Percentiles rank a stretch among this genome's conserved stretches.
Conservation (phyloP, 805 yeast genomes). For the Hanseniaspora occidentalis region DNA sequence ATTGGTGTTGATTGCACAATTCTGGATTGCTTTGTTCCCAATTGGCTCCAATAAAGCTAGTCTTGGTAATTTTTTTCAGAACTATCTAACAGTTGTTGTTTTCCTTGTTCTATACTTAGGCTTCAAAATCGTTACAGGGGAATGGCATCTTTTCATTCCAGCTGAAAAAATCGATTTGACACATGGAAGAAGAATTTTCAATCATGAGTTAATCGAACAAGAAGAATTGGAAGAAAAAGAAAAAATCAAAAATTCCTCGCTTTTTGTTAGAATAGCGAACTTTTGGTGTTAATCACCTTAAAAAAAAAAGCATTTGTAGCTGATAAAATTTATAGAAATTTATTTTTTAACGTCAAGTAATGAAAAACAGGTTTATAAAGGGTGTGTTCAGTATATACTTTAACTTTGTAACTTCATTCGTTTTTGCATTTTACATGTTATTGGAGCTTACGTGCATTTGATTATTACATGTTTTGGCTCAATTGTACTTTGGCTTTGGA, state of each 20-base stretch:
- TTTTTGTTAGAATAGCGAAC: conserved; percentile 11
- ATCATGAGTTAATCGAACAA: conserved; percentile 22
- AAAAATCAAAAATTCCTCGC: conserved; percentile 11
- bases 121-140: conserved; percentile 35
- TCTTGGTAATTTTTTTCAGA: conserved; percentile 35
- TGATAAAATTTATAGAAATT: no score
- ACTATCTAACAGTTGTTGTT: conserved; percentile 36
- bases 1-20: conserved; percentile 41
- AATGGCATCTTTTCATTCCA: conserved; percentile 22
- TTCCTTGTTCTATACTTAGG: conserved; percentile 31
- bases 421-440: no score
- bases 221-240: conserved; percentile 22
- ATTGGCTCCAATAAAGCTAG: conserved; percentile 25
- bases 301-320: no score
- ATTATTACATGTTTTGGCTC: no score
- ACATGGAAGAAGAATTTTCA: conserved; percentile 28
- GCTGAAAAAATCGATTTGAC: conserved; percentile 31
- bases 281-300: conserved; percentile 23
- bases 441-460: no score
- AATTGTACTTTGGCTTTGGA: no score
- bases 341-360: no score
- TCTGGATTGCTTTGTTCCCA: conserved; percentile 53
- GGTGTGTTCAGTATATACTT: no score
- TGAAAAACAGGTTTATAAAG: no score
- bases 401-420: no score